Percentiles rank a stretch among this genome's conserved stretches.
phyloP scores from a whole-genome alignment of 768 basidiomycete genomes.

The Agaricus sinodeliciosus region DNA sequence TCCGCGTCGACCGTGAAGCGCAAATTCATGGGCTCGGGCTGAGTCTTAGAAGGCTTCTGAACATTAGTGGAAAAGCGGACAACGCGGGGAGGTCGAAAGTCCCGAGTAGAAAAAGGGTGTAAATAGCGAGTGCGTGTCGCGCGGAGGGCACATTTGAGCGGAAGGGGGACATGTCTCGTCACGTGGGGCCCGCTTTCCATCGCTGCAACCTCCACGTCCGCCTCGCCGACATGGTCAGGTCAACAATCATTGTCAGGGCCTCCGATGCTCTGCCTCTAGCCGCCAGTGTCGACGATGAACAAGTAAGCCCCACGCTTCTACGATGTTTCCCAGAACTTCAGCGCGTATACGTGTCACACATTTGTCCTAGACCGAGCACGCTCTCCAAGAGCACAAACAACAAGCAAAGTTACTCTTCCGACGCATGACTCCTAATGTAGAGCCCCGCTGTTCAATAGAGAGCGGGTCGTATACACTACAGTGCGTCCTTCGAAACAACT shows the following conservation, averaged over 20 bases:
- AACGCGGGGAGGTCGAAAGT: no score
- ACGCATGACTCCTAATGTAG: conserved; percentile 88
- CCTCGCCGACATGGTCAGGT: conserved; percentile 61
- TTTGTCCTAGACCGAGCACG: conserved; percentile 73
- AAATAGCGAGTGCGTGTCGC: no score
- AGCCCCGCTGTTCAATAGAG: conserved; percentile 95
- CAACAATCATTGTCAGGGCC: conserved; percentile 81
- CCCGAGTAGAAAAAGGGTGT: no score
- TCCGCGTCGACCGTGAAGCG: no score
- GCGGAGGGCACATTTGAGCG: no score
- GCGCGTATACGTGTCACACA: conserved; percentile 20
- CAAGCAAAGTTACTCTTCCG: conserved; percentile 96
- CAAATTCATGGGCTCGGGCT: no score
- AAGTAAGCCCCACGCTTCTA: conserved; percentile 41
- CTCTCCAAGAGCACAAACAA: conserved; percentile 95
- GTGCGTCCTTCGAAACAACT: conserved; percentile 37
- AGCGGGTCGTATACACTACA: conserved; percentile 94
- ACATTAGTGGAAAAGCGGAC: no score
- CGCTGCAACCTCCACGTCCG: conserved; percentile 15
- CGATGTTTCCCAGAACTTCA: conserved; percentile 13
- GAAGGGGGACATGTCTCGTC: not conserved
- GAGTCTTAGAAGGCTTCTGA: no score
- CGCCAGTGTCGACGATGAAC: conserved; percentile 95
- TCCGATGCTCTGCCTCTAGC: conserved; percentile 87
- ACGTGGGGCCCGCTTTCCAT: not conserved